Evolutionary conservation across 2,329 filamentous ascomycete genomes (phyloP), one percentile per base, ranked within the genome.

Genomic region (Mariannaea sp.): DNA sequence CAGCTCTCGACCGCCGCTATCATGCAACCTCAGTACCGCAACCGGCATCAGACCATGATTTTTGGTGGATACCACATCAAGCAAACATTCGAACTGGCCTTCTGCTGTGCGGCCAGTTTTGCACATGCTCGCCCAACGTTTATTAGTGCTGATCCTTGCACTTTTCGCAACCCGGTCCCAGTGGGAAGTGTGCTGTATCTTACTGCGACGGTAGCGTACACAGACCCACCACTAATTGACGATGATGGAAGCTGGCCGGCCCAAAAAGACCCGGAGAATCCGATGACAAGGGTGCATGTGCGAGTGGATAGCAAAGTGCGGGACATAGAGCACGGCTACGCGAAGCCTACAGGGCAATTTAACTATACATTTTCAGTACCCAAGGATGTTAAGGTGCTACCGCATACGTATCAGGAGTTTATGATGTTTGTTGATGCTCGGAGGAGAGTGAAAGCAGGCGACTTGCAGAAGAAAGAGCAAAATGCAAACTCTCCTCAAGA

Each of bases 301-400:
- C 62, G 67, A 19, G 67, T 69, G 4, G 67, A 69, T 38, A 68
- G 65, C 20, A 69, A 68, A 42, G 67, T 69, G 2, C 56, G 67
- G 9, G 67, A 67, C 24, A 65, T 69, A 12, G 67, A 69, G 35
- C 67, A 69, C 29, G 67, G 67, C 9, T 57, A 64, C 19, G 64
- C 65, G 7, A 69, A 67, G 9, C 41, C 65, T 0, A 69, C 67
- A 7, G 67, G 67, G 1, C 65, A 68, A 29, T 69, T 69, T 49
- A 69, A 69, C 49, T 69, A 69, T 22, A 69, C 67, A 1, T 69
- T 69, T 24, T 65, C 62, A 1, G 67, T 69, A 3, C 62, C 65
- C 2, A 69, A 65, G 44, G 33, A 66, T 1, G 20, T 69, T 0
- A 65, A 65, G 41, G 65, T 69, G 10, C 44, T 69, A 32, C 67